These are phyloP conservation scores for Cercophora newfieldiana DNA, from an alignment of 495 filamentous ascomycete genomes.

Conservation along the genomic window DNA sequence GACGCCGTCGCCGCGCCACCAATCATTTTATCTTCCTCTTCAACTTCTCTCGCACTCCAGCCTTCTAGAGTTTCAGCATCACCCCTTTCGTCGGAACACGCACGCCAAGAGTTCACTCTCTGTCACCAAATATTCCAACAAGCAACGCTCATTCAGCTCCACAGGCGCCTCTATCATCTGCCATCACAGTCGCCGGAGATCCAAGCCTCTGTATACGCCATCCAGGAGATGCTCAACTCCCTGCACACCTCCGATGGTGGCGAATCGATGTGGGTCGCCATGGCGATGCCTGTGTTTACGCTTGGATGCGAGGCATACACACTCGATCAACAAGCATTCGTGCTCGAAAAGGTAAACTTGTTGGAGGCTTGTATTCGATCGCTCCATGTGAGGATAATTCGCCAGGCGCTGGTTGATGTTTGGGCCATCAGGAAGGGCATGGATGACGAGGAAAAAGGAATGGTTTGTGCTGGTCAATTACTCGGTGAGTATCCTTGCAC, in stretches of 20 bases:
- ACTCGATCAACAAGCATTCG: constrained; percentile 19
- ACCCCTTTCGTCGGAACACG: background rate
- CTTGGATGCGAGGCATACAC: constrained; percentile 23
- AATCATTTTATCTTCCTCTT: constrained; percentile 7
- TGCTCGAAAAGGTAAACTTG: constrained; percentile 18
- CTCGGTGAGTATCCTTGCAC: constrained; percentile 17
- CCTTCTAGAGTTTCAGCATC: background rate
- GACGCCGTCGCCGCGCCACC: constrained; percentile 18
- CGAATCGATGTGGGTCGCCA: constrained; percentile 24
- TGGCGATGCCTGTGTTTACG: constrained; percentile 27
- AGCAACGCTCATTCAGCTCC: constrained; percentile 21
- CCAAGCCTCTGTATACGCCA: constrained; percentile 4
- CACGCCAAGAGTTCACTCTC: constrained; percentile 12
- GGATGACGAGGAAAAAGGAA: constrained; percentile 8
- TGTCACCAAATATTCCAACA: constrained; percentile 26
- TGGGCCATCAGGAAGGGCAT: constrained; percentile 16
- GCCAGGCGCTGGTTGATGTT: constrained; percentile 21
- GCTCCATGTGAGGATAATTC: constrained; percentile 16
- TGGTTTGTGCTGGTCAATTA: constrained; percentile 15
- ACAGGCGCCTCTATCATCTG: constrained; percentile 20
- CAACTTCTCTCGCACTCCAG: background rate
- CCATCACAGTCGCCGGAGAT: constrained; percentile 14
- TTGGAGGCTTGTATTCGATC: constrained; percentile 23
- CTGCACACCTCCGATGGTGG: constrained; percentile 1
- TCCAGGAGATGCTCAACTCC: constrained; percentile 12